Evolutionary conservation across 1,284 basidiomycete genomes (phyloP).

Genomic region (Apiotrichum mycotoxinovorans): DNA sequence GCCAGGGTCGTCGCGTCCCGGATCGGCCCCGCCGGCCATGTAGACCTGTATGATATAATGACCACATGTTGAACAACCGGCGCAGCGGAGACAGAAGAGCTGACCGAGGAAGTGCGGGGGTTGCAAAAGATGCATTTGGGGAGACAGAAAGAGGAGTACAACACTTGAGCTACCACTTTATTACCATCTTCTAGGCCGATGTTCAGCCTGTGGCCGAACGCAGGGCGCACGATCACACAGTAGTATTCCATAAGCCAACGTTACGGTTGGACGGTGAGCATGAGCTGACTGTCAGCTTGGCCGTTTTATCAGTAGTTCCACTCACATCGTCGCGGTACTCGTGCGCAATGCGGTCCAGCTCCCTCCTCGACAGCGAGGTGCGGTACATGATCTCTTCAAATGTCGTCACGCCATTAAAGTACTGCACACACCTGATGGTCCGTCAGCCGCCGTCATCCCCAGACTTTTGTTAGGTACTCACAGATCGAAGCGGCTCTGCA

Average conservation of each 20-base stretch:
- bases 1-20: conserved; percentile 13
- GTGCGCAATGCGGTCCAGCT: conserved; percentile 38
- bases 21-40: conserved; percentile 16
- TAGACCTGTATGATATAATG: neutral
- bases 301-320: neutral
- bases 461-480: conserved; percentile 14
- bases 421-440: conserved; percentile 40
- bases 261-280: conserved; percentile 42
- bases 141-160: too few species aligned
- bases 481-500: conserved; percentile 44
- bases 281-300: conserved; percentile 31
- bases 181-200: too few species aligned
- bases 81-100: too few species aligned
- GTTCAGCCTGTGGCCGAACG: too few species aligned
- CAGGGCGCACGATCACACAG: too few species aligned
- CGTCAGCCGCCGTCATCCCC: neutral
- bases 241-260: neutral
- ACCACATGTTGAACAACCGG: too few species aligned
- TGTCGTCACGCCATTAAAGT: conserved; percentile 46
- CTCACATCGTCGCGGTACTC: conserved; percentile 43
- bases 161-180: too few species aligned
- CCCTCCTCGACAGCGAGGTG: conserved; percentile 39
- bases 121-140: too few species aligned
- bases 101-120: too few species aligned
- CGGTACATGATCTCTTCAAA: conserved; percentile 49